Conservation (phyloP, 2,329 filamentous ascomycete genomes). For the Biscogniauxia mediterranea region DNA sequence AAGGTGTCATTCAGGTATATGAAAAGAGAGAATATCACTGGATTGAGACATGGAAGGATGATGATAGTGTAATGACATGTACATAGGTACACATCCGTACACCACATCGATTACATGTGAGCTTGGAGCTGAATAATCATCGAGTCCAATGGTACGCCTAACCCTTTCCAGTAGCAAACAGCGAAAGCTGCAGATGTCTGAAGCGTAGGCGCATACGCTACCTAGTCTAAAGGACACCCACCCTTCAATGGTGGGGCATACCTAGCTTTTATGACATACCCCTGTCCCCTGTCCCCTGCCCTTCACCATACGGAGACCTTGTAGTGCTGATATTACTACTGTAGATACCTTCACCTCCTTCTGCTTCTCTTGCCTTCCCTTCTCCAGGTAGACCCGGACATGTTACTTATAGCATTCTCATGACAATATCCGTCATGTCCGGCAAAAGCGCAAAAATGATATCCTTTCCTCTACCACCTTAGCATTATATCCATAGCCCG, state of each 20-base stretch:
- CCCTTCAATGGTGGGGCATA: not conserved
- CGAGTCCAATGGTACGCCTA: not conserved
- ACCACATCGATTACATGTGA: no score
- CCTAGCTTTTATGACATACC: not conserved
- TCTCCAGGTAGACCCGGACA: no score
- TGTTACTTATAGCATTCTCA: no score
- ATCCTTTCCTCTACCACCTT: not conserved
- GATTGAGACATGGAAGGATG: not conserved
- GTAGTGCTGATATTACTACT: not conserved
- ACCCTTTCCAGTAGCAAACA: not conserved
- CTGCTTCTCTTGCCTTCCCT: not conserved
- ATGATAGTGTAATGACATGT: no score
- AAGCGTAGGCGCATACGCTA: no score
- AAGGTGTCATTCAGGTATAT: not conserved
- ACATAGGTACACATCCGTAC: no score
- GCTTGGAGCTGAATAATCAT: not conserved
- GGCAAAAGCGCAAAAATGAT: not conserved
- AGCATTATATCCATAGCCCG: not conserved
- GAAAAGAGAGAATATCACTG: not conserved
- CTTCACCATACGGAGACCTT: not conserved
- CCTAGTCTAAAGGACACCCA: no score
- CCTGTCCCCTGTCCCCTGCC: not conserved
- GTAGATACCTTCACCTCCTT: not conserved
- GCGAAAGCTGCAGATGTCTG: slow-evolving; percentile 1
- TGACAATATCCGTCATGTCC: not conserved